These are phyloP conservation scores for Apiotrichum laibachii DNA, from an alignment of 1,284 basidiomycete genomes.

Conservation along the genomic window DNA sequence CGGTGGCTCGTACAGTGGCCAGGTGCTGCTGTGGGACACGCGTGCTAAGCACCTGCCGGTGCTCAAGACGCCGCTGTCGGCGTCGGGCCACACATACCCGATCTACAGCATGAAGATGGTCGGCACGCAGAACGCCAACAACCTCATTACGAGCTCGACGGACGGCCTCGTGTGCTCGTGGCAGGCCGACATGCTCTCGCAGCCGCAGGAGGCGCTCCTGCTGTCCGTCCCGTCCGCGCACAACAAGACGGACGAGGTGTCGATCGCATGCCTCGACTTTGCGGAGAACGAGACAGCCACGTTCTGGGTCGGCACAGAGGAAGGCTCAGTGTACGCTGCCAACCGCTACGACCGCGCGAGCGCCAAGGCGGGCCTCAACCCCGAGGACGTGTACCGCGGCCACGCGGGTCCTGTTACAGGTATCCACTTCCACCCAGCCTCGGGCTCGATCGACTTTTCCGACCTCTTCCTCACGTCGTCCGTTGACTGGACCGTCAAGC, in stretches of 20 bases:
- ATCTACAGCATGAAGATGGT: conserved; percentile 97
- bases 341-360: conserved; percentile 95
- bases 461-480: conserved; percentile 89
- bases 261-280: conserved; percentile 87
- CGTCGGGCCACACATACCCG: conserved; percentile 94
- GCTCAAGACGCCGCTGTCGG: conserved; percentile 91
- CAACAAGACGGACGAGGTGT: conserved; percentile 92
- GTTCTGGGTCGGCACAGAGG: conserved; percentile 96
- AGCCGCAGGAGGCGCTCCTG: conserved; percentile 93
- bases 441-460: conserved; percentile 87
- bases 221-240: conserved; percentile 71
- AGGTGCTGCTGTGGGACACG: conserved; percentile 99
- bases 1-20: conserved; percentile 96
- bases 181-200: conserved; percentile 97
- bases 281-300: conserved; percentile 91
- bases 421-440: conserved; percentile 86
- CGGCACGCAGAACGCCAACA: conserved; percentile 97
- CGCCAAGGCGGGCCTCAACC: conserved; percentile 89
- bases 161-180: conserved; percentile 97
- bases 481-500: conserved; percentile 93
- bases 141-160: conserved; percentile 89
- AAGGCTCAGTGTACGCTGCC: conserved; percentile 92
- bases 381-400: conserved; percentile 83
- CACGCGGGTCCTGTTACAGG: conserved; percentile 93
- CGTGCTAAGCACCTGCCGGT: conserved; percentile 92